phyloP scores from a whole-genome alignment of 768 basidiomycete genomes.

The Kwoniella dendrophila region DNA sequence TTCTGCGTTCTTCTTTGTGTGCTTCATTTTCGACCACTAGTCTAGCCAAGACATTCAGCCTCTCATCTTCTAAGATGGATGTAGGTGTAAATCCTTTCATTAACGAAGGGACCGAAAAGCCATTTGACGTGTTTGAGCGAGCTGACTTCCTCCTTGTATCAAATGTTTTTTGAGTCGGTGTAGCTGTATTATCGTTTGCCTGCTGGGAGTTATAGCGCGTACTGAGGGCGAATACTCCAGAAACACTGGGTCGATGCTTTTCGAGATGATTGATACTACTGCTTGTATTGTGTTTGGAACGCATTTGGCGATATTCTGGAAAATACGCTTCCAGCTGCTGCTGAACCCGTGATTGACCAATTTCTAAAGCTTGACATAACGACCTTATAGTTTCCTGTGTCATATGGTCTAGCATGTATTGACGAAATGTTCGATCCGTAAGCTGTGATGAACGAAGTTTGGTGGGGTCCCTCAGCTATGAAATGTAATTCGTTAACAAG shows the following conservation, averaged over 20 bases:
- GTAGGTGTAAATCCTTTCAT: constrained; percentile 29
- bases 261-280: too few species aligned
- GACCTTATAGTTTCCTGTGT: constrained; percentile 26
- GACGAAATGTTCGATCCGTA: constrained; percentile 45
- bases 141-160: background rate
- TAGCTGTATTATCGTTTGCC: background rate
- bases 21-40: constrained; percentile 36
- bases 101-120: background rate
- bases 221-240: constrained; percentile 8
- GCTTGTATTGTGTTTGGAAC: too few species aligned
- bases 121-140: background rate
- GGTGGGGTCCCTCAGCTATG: constrained; percentile 43
- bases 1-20: constrained; percentile 32
- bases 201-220: too few species aligned
- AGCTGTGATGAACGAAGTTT: constrained; percentile 38
- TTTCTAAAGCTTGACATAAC: background rate
- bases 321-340: constrained; percentile 12
- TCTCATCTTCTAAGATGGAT: constrained; percentile 25
- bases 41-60: constrained; percentile 32
- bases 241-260: too few species aligned
- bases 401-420: constrained; percentile 48
- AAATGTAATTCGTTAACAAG: background rate
- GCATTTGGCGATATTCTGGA: constrained; percentile 19
- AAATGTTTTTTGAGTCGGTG: constrained; percentile 8
- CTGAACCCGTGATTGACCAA: background rate